Evolutionary conservation across 1,139 yeast species (phyloP).

Genomic region (Yamadazyma triangularis): DNA sequence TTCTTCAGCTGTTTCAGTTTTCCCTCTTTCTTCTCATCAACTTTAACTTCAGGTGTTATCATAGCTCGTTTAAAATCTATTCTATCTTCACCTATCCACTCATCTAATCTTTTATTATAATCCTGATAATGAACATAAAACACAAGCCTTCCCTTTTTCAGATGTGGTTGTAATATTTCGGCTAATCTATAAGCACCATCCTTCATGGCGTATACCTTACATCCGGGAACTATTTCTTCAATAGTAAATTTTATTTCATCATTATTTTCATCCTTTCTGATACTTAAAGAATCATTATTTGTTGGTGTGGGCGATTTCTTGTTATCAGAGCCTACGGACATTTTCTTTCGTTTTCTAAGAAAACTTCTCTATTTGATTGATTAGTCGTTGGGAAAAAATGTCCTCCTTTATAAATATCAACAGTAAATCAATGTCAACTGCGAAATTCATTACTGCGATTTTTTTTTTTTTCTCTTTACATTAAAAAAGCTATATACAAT

Average conservation of each 20-base stretch:
- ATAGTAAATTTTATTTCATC: slow-evolving; percentile 21
- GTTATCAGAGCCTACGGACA: neutral
- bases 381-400: too few species aligned
- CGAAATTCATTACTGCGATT: too few species aligned
- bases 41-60: slow-evolving; percentile 65
- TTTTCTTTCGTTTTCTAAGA: too few species aligned
- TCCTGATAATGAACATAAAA: slow-evolving; percentile 94
- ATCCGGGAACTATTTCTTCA: slow-evolving; percentile 61
- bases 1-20: slow-evolving; percentile 22
- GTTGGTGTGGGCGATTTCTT: slow-evolving; percentile 8
- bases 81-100: slow-evolving; percentile 76
- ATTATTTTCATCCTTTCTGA: slow-evolving; percentile 9
- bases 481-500: too few species aligned
- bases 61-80: slow-evolving; percentile 68
- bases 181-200: slow-evolving; percentile 80
- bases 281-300: slow-evolving; percentile 10
- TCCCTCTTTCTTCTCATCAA: slow-evolving; percentile 38
- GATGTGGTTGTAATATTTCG: slow-evolving; percentile 75
- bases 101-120: slow-evolving; percentile 85
- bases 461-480: too few species aligned
- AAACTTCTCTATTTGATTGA: too few species aligned
- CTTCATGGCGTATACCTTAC: slow-evolving; percentile 75
- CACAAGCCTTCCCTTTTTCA: slow-evolving; percentile 70
- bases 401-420: too few species aligned
- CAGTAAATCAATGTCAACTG: too few species aligned